Base-by-base conservation (phyloP, 352 stramenopile genomes). In the Pilasporangium apinafurcum region DNA sequence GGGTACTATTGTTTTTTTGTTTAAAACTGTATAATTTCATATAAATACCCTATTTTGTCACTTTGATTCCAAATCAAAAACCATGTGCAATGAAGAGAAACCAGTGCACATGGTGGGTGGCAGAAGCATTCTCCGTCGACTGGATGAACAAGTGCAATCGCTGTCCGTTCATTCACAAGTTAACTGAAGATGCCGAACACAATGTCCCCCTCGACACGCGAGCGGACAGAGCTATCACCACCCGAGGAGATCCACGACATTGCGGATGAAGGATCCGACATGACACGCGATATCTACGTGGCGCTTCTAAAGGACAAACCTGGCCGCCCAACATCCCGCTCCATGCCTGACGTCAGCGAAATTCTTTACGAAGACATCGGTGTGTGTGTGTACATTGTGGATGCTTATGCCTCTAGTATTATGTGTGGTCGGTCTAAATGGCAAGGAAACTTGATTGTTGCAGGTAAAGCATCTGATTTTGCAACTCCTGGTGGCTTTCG, bases 251-350 rank as follows among this genome's bases (percentile, higher is more conserved):
- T 79, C 13, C 68, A 82, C 33, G 63, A 77, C 40, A 78, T 82
- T 21, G 34, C 50, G 1, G 68, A 75, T 39, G 69, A 83, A 51
- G 69, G 69, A 12, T 83, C 69, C 12, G 69, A 83, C 53, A 79
- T 83, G 65, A 82, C 68, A 51, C 65, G 68, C 44, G 68, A 82
- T 52, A 82, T 82, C 43, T 78, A 77, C 63, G 73, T 79, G 34
- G 65, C 68, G 49, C 74, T 82, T 48, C 53, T 82, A 46, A 69
- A 68, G 47, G 65, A 75, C 34, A 65, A 74, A 32, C n/a, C n/a
- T n/a, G 57, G 77, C 32, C 63, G 66, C 3, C 46, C 51, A 22
- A 34, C 60, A n/a, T 48, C 60, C 24, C 68, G 70, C 34, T 82
- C 68, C 33, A 41, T 82, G 41, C 68, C 68, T 1, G 68, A 79